Evolutionary conservation across 202 grass and related monocot genomes (phyloP), one percentile per base, ranked within the genome.

Genomic region (Brachypodium distachyon): DNA sequence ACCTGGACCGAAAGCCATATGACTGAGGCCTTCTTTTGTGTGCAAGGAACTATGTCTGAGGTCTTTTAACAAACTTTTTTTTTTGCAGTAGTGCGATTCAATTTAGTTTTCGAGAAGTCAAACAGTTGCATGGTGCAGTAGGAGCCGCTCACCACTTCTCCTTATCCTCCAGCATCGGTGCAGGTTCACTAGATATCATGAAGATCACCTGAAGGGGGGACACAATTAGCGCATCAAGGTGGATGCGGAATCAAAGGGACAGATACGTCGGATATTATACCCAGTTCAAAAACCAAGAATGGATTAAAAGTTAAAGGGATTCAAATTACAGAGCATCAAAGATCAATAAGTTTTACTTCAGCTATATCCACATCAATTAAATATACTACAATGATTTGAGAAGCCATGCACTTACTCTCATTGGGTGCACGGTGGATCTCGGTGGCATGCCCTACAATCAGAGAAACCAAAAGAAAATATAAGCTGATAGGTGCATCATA

Each of bases 141-240:
- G 61, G 43, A 62, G 52, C 36, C 40, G 80, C 84, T 70, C 69
- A 98, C 96, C 96, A 98, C 74, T 90, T 95, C 81, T 98, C 96
- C 83, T 98, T 98, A 80, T 98, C 96, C 80, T 98, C 96, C 36
- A 98, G 91, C 96, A 98, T 98, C 41, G 96, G 96, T 77, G 96
- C 89, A 53, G 96, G 96, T 43, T 98, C 96, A 68, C 96, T 90
- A 56, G 96, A 98, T 90, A 98, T 98, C 96, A 98, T 98, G 85
- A 98, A 98, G 60, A 98, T 81, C 66, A 98, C 96, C 96, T 98
- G 80, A 57, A 52, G 79, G 55, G 81, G 72, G 66, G 18, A 43
- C 22, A 82, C 9, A 32, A 52, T 83, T 82, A 83, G 57, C 9
- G 19, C 18, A 46, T n/a, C 26, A 82, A 82, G 28, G 26, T 39